Conservation (phyloP, 1,284 basidiomycete species). For the Ceratorhiza oryzae-sativae region DNA sequence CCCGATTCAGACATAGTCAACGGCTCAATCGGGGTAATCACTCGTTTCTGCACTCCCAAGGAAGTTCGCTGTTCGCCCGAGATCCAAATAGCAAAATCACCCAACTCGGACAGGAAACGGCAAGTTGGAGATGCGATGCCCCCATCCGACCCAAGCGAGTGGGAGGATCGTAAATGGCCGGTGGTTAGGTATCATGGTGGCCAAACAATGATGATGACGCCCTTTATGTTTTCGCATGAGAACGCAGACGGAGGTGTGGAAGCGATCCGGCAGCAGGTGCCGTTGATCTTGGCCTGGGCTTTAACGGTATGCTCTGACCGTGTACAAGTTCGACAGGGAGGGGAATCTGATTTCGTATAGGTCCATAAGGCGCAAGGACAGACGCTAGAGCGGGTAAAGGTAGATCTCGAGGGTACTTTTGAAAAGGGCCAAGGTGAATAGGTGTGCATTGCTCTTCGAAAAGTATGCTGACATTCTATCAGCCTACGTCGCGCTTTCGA, state of each 20-base stretch:
- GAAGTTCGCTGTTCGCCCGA: slow-evolving; percentile 1
- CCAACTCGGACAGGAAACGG: background rate
- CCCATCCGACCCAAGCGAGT: background rate
- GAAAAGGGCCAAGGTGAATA: slow-evolving; percentile 67
- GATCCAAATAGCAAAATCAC: background rate
- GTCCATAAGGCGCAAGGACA: slow-evolving; percentile 90
- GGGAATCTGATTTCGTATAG: slow-evolving; percentile 56
- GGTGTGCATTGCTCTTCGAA: too few species aligned
- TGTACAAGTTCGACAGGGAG: too few species aligned
- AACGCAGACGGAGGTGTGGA: slow-evolving; percentile 45
- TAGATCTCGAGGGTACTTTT: slow-evolving; percentile 71
- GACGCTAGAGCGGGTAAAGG: slow-evolving; percentile 79
- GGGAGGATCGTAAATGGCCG: slow-evolving; percentile 37
- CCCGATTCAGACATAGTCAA: slow-evolving; percentile 37
- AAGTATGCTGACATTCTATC: background rate
- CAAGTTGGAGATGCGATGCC: background rate
- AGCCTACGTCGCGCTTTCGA: slow-evolving; percentile 50
- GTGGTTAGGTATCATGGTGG: slow-evolving; percentile 40
- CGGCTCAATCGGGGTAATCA: slow-evolving; percentile 39
- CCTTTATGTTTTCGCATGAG: slow-evolving; percentile 44
- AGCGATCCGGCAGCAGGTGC: slow-evolving; percentile 46
- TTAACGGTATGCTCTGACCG: slow-evolving; percentile 37
- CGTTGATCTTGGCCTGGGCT: slow-evolving; percentile 64
- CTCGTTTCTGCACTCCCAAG: slow-evolving; percentile 9
- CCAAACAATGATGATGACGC: slow-evolving; percentile 25